These are phyloP conservation scores for Fusarium torreyae DNA, from an alignment of 2,329 filamentous ascomycete genomes.

Conservation along the genomic window DNA sequence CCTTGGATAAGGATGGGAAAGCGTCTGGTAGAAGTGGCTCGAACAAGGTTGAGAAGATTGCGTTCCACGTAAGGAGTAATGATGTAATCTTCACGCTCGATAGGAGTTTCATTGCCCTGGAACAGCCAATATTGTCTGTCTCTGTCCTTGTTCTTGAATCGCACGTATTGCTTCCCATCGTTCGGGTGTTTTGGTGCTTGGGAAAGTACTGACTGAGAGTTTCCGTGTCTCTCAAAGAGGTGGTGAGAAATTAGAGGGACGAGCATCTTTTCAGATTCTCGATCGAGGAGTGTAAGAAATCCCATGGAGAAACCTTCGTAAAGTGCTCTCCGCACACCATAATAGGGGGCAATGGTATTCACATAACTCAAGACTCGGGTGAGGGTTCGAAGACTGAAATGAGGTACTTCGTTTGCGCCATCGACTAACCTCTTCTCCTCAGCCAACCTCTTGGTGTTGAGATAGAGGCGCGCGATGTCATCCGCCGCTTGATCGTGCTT, in stretches of 20 bases:
- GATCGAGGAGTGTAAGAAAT: slow-evolving; percentile 90
- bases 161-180: slow-evolving; percentile 84
- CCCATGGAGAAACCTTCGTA: slow-evolving; percentile 99
- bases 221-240: slow-evolving; percentile 78
- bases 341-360: slow-evolving; percentile 84
- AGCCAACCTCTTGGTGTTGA: slow-evolving; percentile 86
- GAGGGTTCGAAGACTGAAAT: slow-evolving; percentile 95
- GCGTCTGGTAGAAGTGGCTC: slow-evolving; percentile 90
- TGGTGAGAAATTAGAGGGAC: slow-evolving; percentile 85
- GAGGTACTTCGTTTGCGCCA: slow-evolving; percentile 93
- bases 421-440: slow-evolving; percentile 90
- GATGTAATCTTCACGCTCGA: slow-evolving; percentile 91
- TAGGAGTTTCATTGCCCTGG: slow-evolving; percentile 74
- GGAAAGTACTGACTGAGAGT: slow-evolving; percentile 79
- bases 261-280: slow-evolving; percentile 84
- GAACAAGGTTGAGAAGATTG: slow-evolving; percentile 93
- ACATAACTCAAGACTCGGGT: slow-evolving; percentile 93
- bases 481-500: slow-evolving; percentile 81
- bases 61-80: slow-evolving; percentile 95
- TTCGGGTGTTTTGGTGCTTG: slow-evolving; percentile 83
- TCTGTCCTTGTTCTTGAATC: slow-evolving; percentile 76
- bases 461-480: slow-evolving; percentile 88
- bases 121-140: slow-evolving; percentile 91
- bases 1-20: slow-evolving; percentile 97
- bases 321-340: slow-evolving; percentile 86